Base-by-base conservation (phyloP, 1,139 yeast genomes). In the Debaryomyces udenii region DNA sequence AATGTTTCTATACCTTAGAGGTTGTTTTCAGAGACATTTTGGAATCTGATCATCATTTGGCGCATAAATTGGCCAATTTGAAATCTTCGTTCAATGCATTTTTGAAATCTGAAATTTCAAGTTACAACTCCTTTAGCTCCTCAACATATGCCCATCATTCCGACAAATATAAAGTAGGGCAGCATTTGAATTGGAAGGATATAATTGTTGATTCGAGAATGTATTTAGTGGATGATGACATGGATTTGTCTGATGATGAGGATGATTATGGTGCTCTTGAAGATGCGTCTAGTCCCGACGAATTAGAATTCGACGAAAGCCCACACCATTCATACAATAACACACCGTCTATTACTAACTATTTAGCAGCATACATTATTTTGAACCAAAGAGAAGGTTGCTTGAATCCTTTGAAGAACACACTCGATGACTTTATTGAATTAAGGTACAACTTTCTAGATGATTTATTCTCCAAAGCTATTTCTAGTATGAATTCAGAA, bases 1-100 rank as follows among this genome's bases (percentile, higher is more conserved):
- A 69, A 38, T 52, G 70, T 15, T 70, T 58, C 47, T 59, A 61
- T 43, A 61, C 72, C 7, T 53, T 70, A 9, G 67, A 64, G 22
- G 31, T 44, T 0, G 45, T 51, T 3, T 70, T 69, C 42, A 36
- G 35, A 4, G 55, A 55, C 11, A 51, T 57, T 1, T 51, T 70
- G 23, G 37, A 38, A 2, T 14, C 43, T 1, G 56, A 60, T 31
- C 37, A 40, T 2, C 50, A 52, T 18, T 44, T 61, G 13, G 39
- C 44, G 6, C 29, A 38, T 9, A 57, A 54, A n/a, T 62, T 65
- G 41, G 9, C 36, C 3, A 39, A 40, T 2, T 55, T 69, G 43
- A 68, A 61, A 42, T 22, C 27, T 3, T 59, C 57, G 14, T 68
- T 68, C 38, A 41, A 47, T n/a, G 14, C 31, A 0, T 56, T 48